phyloP scores from a whole-genome alignment of 495 filamentous ascomycete genomes.

The Talaromyces liani region DNA sequence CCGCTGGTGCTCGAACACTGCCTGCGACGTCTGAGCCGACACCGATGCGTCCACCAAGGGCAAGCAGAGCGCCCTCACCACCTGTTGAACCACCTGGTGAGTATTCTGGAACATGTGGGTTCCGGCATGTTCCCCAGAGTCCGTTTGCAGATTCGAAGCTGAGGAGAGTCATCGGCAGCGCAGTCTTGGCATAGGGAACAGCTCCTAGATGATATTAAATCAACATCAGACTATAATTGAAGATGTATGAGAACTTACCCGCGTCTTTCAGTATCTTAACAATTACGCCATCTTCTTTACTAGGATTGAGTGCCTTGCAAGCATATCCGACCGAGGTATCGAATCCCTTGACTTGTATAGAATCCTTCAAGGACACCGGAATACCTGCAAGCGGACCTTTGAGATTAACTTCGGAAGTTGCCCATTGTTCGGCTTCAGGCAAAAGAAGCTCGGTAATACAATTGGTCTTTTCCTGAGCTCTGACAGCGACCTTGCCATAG shows the following conservation, averaged over 20 bases:
- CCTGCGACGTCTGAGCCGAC: slow-evolving; percentile 94
- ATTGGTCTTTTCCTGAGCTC: slow-evolving; percentile 82
- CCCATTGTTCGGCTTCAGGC: slow-evolving; percentile 71
- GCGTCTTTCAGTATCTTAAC: slow-evolving; percentile 79
- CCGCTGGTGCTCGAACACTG: slow-evolving; percentile 81
- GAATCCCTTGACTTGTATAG: slow-evolving; percentile 76
- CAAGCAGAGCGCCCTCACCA: slow-evolving; percentile 80
- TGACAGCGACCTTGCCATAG: slow-evolving; percentile 85
- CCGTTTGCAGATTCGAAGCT: slow-evolving; percentile 91
- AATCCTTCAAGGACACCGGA: slow-evolving; percentile 84
- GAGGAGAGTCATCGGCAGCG: slow-evolving; percentile 83
- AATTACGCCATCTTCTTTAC: slow-evolving; percentile 61
- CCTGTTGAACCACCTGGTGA: slow-evolving; percentile 90
- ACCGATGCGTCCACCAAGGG: slow-evolving; percentile 82
- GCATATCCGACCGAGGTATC: slow-evolving; percentile 83
- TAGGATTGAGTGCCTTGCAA: slow-evolving; percentile 58
- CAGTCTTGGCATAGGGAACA: slow-evolving; percentile 92
- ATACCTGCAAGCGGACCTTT: slow-evolving; percentile 84
- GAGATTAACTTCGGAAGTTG: slow-evolving; percentile 60
- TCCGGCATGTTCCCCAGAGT: slow-evolving; percentile 74
- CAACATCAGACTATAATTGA: not conserved
- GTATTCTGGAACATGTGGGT: slow-evolving; percentile 77
- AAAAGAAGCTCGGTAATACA: slow-evolving; percentile 89
- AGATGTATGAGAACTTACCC: slow-evolving; percentile 28
- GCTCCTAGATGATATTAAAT: slow-evolving; percentile 46